Evolutionary conservation across 2,329 filamentous ascomycete species (phyloP).

Genomic region (Fusarium bactridioides): DNA sequence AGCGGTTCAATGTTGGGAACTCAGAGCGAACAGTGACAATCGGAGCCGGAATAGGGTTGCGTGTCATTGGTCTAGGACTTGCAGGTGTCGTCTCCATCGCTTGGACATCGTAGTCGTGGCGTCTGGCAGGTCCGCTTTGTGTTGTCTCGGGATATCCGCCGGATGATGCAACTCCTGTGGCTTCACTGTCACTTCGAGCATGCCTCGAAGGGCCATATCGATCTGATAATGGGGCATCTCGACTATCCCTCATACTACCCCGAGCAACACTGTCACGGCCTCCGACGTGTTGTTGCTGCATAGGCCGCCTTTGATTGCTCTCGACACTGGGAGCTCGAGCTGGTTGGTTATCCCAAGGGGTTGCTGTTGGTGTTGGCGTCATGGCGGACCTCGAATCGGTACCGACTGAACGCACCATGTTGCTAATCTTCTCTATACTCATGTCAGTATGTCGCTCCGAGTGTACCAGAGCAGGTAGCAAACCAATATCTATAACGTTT

Average conservation of each 20-base stretch:
- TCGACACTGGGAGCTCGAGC: slow-evolving; percentile 62
- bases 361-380: slow-evolving; percentile 65
- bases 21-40: slow-evolving; percentile 95
- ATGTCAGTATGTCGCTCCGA: slow-evolving; percentile 37
- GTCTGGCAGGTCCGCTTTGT: slow-evolving; percentile 73
- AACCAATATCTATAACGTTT: slow-evolving; percentile 91
- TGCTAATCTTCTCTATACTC: slow-evolving; percentile 88
- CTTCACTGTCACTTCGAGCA: slow-evolving; percentile 79
- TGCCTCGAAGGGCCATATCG: slow-evolving; percentile 63
- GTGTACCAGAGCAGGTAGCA: slow-evolving; percentile 29
- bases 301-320: slow-evolving; percentile 47
- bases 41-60: slow-evolving; percentile 89
- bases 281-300: slow-evolving; percentile 36
- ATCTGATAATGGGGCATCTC: slow-evolving; percentile 56
- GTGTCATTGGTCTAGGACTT: slow-evolving; percentile 74
- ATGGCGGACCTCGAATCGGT: slow-evolving; percentile 66
- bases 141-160: slow-evolving; percentile 81
- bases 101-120: slow-evolving; percentile 94
- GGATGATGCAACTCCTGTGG: slow-evolving; percentile 77
- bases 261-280: slow-evolving; percentile 50
- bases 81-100: slow-evolving; percentile 89
- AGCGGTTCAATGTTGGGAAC: slow-evolving; percentile 92
- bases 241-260: slow-evolving; percentile 57
- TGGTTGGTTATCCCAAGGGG: slow-evolving; percentile 71
- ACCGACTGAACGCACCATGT: slow-evolving; percentile 82